Conservation (phyloP, 129 eudicot species). For the Cynara cardunculus region DNA sequence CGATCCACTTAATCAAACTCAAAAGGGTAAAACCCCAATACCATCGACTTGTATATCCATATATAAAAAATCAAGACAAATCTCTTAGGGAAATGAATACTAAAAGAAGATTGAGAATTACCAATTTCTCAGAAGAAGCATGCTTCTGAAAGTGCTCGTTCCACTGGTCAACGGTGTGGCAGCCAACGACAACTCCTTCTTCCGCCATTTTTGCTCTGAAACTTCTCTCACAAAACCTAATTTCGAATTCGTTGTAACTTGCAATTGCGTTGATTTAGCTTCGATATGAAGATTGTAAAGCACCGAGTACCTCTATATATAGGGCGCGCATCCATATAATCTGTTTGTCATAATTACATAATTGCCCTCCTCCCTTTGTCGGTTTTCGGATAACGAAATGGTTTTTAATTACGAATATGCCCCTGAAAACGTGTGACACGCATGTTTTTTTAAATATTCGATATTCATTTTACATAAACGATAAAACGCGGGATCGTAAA, state of each 20-base stretch:
- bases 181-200: constrained; percentile 65
- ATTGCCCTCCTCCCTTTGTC: neutral
- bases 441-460: neutral
- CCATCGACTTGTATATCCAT: neutral
- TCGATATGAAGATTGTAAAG: neutral
- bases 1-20: neutral
- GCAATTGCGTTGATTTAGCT: neutral
- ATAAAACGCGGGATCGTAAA: neutral
- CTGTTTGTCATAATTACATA: neutral
- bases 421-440: neutral
- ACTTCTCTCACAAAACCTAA: constrained; percentile 2
- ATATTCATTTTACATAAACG: neutral
- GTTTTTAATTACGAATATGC: neutral
- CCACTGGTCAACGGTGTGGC: constrained; percentile 58
- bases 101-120: neutral
- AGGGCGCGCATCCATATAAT: neutral
- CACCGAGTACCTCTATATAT: neutral
- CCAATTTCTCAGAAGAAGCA: constrained; percentile 25
- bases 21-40: neutral
- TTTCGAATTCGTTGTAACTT: neutral
- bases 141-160: constrained; percentile 39
- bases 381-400: neutral
- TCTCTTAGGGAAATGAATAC: neutral
- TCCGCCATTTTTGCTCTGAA: constrained; percentile 33
- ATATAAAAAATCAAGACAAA: neutral